Evolutionary conservation across 2,329 filamentous ascomycete species (phyloP).

Genomic region (Diplodia seriata): DNA sequence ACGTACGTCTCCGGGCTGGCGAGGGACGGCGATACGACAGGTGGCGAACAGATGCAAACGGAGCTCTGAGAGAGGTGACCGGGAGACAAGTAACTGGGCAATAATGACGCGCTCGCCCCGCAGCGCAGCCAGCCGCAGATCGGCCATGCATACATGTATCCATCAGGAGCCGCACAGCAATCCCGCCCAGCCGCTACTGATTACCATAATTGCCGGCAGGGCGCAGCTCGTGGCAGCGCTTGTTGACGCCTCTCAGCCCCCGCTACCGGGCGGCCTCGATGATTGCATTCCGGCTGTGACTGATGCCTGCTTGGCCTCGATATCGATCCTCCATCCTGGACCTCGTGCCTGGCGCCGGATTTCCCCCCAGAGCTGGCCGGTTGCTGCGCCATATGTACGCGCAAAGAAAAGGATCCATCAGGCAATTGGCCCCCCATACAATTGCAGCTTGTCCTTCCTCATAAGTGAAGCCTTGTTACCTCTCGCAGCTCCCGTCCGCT

Average conservation of each 20-base stretch:
- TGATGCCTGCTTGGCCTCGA: slow-evolving; percentile 10
- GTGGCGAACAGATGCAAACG: neutral
- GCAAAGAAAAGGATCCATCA: neutral
- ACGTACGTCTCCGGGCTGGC: too few species aligned
- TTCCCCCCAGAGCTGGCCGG: neutral
- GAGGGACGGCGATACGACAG: too few species aligned
- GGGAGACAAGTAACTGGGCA: neutral
- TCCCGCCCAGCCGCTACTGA: neutral
- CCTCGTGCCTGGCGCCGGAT: neutral
- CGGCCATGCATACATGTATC: neutral
- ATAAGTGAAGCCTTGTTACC: neutral
- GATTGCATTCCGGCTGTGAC: neutral
- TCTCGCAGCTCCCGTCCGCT: neutral
- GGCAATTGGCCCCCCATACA: slow-evolving; percentile 1
- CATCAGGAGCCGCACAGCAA: neutral
- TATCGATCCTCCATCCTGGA: neutral
- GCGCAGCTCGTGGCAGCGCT: neutral
- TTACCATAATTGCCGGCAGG: neutral
- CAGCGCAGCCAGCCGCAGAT: neutral
- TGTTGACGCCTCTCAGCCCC: neutral
- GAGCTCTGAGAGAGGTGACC: neutral
- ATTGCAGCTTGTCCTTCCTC: neutral
- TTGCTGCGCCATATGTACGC: neutral
- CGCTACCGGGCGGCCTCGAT: neutral
- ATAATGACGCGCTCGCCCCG: neutral